Evolutionary conservation across 2,329 filamentous ascomycete species (phyloP).

Genomic region (Penicillium occitanis): DNA sequence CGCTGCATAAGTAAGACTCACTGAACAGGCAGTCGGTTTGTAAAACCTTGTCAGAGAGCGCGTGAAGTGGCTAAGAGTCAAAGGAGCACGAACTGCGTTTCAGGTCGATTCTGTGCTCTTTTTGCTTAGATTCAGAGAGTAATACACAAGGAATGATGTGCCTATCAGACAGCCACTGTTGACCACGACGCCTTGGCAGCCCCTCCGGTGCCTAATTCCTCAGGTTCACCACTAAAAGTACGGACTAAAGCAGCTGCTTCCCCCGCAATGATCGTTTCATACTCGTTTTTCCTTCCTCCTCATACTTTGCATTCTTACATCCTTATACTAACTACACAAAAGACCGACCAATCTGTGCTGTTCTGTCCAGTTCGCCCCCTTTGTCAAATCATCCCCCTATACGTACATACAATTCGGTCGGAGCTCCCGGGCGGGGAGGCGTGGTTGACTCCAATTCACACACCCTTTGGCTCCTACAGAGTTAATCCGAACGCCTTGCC

Average conservation of each 20-base stretch:
- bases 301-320: neutral
- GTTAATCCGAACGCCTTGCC: neutral
- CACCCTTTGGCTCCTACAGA: constrained; percentile 4
- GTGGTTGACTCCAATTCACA: constrained; percentile 14
- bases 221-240: constrained; percentile 4
- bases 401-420: constrained; percentile 5
- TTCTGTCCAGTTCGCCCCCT: neutral
- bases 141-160: neutral
- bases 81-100: neutral
- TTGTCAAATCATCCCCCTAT: neutral
- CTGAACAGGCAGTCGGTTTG: neutral
- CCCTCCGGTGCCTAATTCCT: constrained; percentile 16
- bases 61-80: neutral
- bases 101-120: neutral
- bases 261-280: neutral
- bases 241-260: neutral
- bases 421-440: constrained; percentile 18
- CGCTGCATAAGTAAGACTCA: neutral
- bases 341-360: neutral
- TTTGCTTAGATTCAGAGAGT: neutral
- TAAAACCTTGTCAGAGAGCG: neutral
- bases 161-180: constrained; percentile 9
- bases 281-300: constrained; percentile 2
- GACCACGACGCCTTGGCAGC: constrained; percentile 11
- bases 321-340: neutral